Evolutionary conservation across 768 basidiomycete genomes (phyloP), one percentile per base, ranked within the genome.

Genomic region (Naganishia friedmannii): DNA sequence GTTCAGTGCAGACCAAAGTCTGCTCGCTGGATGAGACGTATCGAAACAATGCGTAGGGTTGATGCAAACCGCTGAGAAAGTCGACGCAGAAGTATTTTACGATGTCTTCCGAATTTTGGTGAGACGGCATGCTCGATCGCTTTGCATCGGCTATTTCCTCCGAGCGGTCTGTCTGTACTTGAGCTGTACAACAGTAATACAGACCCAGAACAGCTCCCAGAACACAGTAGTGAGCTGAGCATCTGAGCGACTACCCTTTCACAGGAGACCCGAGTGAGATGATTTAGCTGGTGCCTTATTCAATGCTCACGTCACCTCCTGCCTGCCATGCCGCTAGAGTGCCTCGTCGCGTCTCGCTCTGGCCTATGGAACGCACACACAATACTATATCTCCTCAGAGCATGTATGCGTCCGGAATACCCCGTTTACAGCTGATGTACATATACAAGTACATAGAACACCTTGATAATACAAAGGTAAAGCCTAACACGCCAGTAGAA

Each of bases 71-170:
- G 29, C 15, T 17, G 7, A 42, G 42, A 42, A 42, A 56, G 32
- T 4, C 26, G 54, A 31, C 7, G 54, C 28, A 56, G 53, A 31
- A 17, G 32, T 12, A 19, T 21, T 56, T 34, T 31, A 56, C 54
- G 34, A 2, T 58, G 57, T 34, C 34, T 58, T 56, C 57, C 34
- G 57, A 58, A 58, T 58, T 58, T 58, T 58, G 57, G 57, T 19
- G 32, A 58, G 34, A 57, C 10, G 55, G 32, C 9, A 12, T 34
- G 55, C 57, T 58, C 57, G 57, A 58, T 58, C 57, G 57, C 57
- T 37, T 19, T 58, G 54, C 7, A 28, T 29, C 32, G 19, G 48
- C 48, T 51, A 23, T 51, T 51, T 51, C 48, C 23, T 51, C 48
- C 48, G 48, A 51, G 48, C 48, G 48, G 23, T 12, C 23, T 26